A percentile compares a stretch with the other conserved stretches of the same genome.
These are phyloP conservation scores for Fennellomyces sp. DNA, from an alignment of 371 early-diverging fungal genomes.

Conservation along the genomic window DNA sequence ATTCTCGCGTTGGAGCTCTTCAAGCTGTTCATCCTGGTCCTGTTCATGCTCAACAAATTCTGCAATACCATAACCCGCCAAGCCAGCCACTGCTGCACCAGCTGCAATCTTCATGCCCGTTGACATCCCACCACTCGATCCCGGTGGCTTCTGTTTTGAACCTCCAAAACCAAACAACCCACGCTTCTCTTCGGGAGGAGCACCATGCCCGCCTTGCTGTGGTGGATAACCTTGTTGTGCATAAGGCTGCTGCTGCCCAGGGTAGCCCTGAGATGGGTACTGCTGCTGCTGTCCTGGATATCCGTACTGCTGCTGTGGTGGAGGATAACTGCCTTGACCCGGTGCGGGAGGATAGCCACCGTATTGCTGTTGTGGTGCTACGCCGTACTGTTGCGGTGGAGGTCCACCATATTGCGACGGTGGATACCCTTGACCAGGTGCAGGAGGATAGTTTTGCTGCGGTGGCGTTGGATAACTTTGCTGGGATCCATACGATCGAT, in stretches of 20 bases:
- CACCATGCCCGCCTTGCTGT: conserved; percentile 5
- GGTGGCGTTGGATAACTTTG: conserved; percentile 3
- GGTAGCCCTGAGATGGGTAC: conserved; percentile 14
- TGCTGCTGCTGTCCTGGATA: conserved; percentile 12
- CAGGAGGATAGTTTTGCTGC: not conserved
- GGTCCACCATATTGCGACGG: not conserved
- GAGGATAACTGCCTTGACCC: not conserved
- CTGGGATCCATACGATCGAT: no score
- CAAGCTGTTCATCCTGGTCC: conserved; percentile 28
- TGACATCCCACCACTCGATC: conserved; percentile 27
- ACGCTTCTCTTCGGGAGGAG: no score
- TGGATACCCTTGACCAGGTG: not conserved
- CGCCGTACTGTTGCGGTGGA: not conserved
- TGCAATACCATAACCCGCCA: conserved; percentile 39
- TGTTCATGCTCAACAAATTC: conserved; percentile 45
- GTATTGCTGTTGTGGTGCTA: conserved; percentile 19
- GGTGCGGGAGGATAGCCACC: conserved; percentile 18
- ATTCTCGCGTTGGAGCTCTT: conserved; percentile 16
- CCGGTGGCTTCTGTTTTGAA: conserved; percentile 10
- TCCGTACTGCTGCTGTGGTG: conserved; percentile 10
- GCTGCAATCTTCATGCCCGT: conserved; percentile 48
- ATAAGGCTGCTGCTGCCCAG: conserved; percentile 2
- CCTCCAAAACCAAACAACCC: no score
- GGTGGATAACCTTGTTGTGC: conserved; percentile 14
- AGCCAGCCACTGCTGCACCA: conserved; percentile 41